Percentiles rank a stretch among this genome's conserved stretches.
Evolutionary conservation across 768 basidiomycete species (phyloP).

Genomic region (Neoboletus magnificus): DNA sequence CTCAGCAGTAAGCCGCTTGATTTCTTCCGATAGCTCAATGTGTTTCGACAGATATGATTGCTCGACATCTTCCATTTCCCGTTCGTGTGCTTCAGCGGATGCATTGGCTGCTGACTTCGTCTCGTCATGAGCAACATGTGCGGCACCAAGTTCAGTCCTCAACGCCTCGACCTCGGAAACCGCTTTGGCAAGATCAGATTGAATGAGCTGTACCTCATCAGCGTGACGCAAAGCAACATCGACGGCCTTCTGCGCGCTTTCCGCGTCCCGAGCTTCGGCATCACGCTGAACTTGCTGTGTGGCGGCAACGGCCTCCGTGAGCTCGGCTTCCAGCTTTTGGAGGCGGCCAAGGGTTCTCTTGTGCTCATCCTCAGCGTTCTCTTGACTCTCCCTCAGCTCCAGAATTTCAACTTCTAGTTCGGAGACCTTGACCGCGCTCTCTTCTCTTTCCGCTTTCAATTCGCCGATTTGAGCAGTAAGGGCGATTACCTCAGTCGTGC

Average conservation of each 20-base stretch:
- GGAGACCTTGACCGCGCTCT: conserved; percentile 65
- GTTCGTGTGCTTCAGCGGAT: conserved; percentile 45
- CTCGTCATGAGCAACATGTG: conserved; percentile 47
- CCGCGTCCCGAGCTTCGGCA: conserved; percentile 46
- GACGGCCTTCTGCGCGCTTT: conserved; percentile 38
- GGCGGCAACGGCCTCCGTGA: conserved; percentile 46
- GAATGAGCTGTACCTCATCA: conserved; percentile 42
- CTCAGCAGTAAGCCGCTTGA: conserved; percentile 54
- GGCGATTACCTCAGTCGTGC: conserved; percentile 39
- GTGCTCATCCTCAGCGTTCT: conserved; percentile 59
- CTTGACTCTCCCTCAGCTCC: conserved; percentile 70
- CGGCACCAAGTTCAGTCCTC: conserved; percentile 44
- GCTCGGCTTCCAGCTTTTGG: conserved; percentile 51
- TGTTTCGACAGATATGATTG: conserved; percentile 47
- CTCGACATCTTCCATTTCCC: conserved; percentile 52
- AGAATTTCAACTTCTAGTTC: conserved; percentile 81
- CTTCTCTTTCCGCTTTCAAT: conserved; percentile 66
- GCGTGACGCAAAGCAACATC: conserved; percentile 43
- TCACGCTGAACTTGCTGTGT: conserved; percentile 48
- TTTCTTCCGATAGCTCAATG: conserved; percentile 51
- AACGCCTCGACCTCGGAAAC: conserved; percentile 45
- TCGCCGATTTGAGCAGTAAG: conserved; percentile 49
- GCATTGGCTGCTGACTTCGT: conserved; percentile 43
- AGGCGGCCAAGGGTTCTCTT: conserved; percentile 44
- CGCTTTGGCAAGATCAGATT: conserved; percentile 43